A percentile compares a stretch with the other conserved stretches of the same genome.
These are phyloP conservation scores for Aspergillus olivimuriae DNA, from an alignment of 495 filamentous ascomycete species.

Conservation along the genomic window DNA sequence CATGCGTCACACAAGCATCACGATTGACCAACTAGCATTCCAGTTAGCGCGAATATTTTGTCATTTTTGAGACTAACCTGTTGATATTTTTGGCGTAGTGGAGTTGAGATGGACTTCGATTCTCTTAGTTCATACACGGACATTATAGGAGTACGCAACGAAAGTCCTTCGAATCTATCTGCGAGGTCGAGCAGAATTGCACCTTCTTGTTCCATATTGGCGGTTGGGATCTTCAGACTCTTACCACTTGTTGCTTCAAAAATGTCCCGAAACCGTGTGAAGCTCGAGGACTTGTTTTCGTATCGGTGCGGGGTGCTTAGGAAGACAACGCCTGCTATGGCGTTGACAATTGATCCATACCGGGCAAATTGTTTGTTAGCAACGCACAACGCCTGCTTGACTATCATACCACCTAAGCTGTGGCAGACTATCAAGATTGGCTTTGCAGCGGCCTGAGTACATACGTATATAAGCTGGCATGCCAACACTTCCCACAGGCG, in stretches of 20 bases:
- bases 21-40: constrained; percentile 8
- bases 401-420: constrained; percentile 41
- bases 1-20: constrained; percentile 15
- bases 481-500: no score
- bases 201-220: constrained; percentile 1
- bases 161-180: constrained; percentile 13
- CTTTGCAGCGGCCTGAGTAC: constrained; percentile 1
- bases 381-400: constrained; percentile 35
- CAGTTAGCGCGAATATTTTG: constrained; percentile 1
- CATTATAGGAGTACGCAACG: constrained; percentile 13
- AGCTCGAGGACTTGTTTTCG: constrained; percentile 6
- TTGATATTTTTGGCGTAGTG: constrained; percentile 8
- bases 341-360: constrained; percentile 18
- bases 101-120: constrained; percentile 5
- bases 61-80: constrained; percentile 9
- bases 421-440: constrained; percentile 20
- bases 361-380: constrained; percentile 16
- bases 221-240: constrained; percentile 8
- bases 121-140: constrained; percentile 8
- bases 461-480: background rate
- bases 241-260: constrained; percentile 10
- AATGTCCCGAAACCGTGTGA: constrained; percentile 7
- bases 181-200: constrained; percentile 13
- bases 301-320: constrained; percentile 26
- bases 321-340: constrained; percentile 28